Evolutionary conservation across 352 stramenopile genomes (phyloP).

Genomic region (Phytopythium chamaehyphon): DNA sequence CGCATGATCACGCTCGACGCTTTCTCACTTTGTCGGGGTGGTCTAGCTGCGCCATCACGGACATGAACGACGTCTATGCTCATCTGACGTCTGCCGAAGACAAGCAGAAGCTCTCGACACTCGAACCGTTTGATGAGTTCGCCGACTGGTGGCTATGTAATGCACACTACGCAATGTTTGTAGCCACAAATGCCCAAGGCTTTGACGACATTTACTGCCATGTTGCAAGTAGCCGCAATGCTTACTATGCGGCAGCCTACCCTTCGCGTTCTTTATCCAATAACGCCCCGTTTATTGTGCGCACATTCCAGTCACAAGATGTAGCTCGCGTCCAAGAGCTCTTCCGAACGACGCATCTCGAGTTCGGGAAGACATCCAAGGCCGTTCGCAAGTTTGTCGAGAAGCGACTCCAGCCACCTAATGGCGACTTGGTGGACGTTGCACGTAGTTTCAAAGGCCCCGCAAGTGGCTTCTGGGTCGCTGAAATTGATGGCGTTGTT

Average conservation of each 20-base stretch:
- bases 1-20: constrained; percentile 32
- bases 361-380: constrained; percentile 43
- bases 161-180: constrained; percentile 57
- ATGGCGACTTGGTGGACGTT: constrained; percentile 56
- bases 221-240: no score
- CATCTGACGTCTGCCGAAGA: constrained; percentile 30
- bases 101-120: constrained; percentile 31
- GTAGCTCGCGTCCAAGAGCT: constrained; percentile 39
- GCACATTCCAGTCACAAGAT: constrained; percentile 47
- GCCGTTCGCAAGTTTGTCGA: constrained; percentile 68
- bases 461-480: constrained; percentile 55
- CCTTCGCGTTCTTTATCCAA: constrained; percentile 1
- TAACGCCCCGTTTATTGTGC: constrained; percentile 19
- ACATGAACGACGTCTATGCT: constrained; percentile 65
- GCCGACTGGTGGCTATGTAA: constrained; percentile 64
- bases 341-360: constrained; percentile 57
- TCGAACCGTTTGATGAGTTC: constrained; percentile 72
- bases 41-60: constrained; percentile 37
- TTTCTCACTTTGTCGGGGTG: constrained; percentile 28
- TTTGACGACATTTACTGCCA: neutral
- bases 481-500: constrained; percentile 28
- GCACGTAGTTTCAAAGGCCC: constrained; percentile 27
- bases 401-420: constrained; percentile 36
- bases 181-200: constrained; percentile 29
- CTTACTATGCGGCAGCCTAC: neutral